A percentile compares a stretch with the other conserved stretches of the same genome.
Conservation (phyloP, 2,329 filamentous ascomycete genomes). For the Colletotrichum orbiculare region DNA sequence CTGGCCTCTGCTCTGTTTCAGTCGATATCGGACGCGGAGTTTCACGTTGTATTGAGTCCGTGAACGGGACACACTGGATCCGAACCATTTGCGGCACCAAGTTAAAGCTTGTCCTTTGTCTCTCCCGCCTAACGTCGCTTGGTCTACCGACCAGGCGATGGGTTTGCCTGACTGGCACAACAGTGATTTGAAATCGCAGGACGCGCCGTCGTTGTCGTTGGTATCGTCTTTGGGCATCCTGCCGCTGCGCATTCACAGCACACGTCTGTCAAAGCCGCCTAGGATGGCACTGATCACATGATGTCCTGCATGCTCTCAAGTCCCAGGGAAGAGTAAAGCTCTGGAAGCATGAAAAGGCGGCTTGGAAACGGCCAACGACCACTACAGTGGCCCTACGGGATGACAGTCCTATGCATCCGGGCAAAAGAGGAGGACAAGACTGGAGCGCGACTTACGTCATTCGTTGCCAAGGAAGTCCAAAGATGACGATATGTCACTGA, state of each 20-base stretch:
- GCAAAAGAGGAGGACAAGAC: too few relatives aligned
- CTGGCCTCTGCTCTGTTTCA: constrained; percentile 39
- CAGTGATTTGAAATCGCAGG: constrained; percentile 26
- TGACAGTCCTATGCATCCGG: background rate
- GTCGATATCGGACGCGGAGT: constrained; percentile 37
- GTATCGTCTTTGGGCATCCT: constrained; percentile 4
- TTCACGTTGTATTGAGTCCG: constrained; percentile 40
- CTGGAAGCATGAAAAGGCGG: constrained; percentile 1
- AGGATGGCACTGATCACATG: constrained; percentile 11
- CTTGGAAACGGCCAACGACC: background rate
- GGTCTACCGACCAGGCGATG: background rate
- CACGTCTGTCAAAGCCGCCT: background rate
- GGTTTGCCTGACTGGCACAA: background rate
- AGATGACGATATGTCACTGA: too few relatives aligned
- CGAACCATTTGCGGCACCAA: constrained; percentile 34
- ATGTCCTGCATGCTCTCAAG: background rate
- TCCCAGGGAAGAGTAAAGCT: constrained; percentile 1
- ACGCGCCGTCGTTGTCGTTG: background rate
- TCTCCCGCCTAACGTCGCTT: background rate
- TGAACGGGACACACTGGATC: constrained; percentile 43
- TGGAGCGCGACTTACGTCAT: constrained; percentile 4
- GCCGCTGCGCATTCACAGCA: background rate
- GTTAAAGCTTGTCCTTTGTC: constrained; percentile 30
- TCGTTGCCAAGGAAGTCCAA: background rate
- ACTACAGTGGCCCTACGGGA: constrained; percentile 3